Evolutionary conservation across 192 early-diverging fungal species (phyloP).

Genomic region (Allomyces javanicus): DNA sequence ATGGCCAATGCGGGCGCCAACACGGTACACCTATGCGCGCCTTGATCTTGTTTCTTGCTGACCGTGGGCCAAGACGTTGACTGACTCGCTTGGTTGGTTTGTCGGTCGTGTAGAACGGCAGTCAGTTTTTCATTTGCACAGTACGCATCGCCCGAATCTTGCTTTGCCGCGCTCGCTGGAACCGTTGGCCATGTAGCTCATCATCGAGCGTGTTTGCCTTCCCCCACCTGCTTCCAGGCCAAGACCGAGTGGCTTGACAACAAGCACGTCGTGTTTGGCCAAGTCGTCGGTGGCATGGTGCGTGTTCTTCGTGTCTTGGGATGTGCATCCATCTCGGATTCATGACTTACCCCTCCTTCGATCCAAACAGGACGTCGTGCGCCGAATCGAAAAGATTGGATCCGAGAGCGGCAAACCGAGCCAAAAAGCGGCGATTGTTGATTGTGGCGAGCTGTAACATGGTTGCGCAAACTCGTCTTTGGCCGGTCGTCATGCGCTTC

Average conservation of each 20-base stretch:
- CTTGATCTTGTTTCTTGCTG: neutral
- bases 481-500: neutral
- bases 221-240: slow-evolving; percentile 5
- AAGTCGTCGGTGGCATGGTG: slow-evolving; percentile 53
- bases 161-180: neutral
- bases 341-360: neutral
- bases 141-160: slow-evolving; percentile 8
- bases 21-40: slow-evolving; percentile 37
- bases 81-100: neutral
- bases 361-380: slow-evolving; percentile 18
- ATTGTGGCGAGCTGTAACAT: slow-evolving; percentile 16
- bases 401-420: slow-evolving; percentile 12
- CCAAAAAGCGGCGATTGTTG: slow-evolving; percentile 12
- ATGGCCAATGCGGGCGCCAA: slow-evolving; percentile 64
- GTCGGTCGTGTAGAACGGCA: slow-evolving; percentile 39
- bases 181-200: neutral
- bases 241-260: slow-evolving; percentile 72
- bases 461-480: neutral
- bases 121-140: slow-evolving; percentile 89
- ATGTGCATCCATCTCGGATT: too few species aligned
- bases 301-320: neutral
- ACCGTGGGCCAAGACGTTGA: neutral
- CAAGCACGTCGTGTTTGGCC: slow-evolving; percentile 88
- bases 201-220: too few species aligned
- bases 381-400: slow-evolving; percentile 16